A percentile compares a stretch with the other conserved stretches of the same genome.
phyloP scores from a whole-genome alignment of 148 eudicot species.

The Mesembryanthemum crystallinum region DNA sequence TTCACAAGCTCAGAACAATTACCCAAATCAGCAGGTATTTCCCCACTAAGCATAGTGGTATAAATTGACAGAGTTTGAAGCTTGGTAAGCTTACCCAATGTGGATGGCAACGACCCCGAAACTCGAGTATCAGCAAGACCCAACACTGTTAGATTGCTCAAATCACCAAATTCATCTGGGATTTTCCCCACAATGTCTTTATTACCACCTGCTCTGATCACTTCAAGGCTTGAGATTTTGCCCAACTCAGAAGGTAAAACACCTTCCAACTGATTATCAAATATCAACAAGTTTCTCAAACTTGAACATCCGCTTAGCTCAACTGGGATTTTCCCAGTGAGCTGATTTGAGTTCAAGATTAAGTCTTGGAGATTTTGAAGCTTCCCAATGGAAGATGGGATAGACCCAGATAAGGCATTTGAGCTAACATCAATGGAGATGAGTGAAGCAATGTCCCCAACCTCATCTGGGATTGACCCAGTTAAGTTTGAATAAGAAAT shows the following conservation, averaged over 20 bases:
- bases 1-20: slow-evolving; percentile 69
- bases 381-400: slow-evolving; percentile 43
- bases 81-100: slow-evolving; percentile 49
- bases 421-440: slow-evolving; percentile 44
- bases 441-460: slow-evolving; percentile 34
- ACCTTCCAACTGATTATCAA: slow-evolving; percentile 49
- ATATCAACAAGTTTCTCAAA: slow-evolving; percentile 37
- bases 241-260: slow-evolving; percentile 44
- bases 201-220: slow-evolving; percentile 51
- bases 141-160: slow-evolving; percentile 42
- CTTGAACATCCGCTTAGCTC: slow-evolving; percentile 38
- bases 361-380: slow-evolving; percentile 46
- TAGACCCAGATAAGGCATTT: slow-evolving; percentile 42
- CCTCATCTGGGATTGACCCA: slow-evolving; percentile 49
- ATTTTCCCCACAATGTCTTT: slow-evolving; percentile 47
- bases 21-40: slow-evolving; percentile 61
- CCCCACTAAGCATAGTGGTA: slow-evolving; percentile 63
- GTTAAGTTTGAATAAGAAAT: slow-evolving; percentile 49
- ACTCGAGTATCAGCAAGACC: slow-evolving; percentile 62
- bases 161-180: slow-evolving; percentile 46
- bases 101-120: slow-evolving; percentile 49
- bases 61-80: slow-evolving; percentile 63
- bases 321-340: slow-evolving; percentile 48
- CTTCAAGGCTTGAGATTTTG: slow-evolving; percentile 30
- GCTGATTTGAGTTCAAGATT: slow-evolving; percentile 51